Evolutionary conservation across 768 basidiomycete species (phyloP), one percentile per base, ranked within the genome.

Genomic region (Boletus sp.): DNA sequence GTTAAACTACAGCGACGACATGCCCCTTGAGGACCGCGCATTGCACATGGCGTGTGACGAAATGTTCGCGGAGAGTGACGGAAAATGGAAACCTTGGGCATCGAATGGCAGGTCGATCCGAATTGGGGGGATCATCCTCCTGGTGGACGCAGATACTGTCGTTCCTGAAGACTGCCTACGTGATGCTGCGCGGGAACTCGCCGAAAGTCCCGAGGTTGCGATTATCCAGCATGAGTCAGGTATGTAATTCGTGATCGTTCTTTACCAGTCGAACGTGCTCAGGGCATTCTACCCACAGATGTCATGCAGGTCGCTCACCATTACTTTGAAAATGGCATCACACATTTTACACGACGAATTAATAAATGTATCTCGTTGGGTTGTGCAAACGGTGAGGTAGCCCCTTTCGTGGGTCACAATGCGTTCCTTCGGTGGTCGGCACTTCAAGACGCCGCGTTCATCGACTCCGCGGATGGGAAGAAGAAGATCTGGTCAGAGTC

Each of bases 181-280:
- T 48, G 94, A 95, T 74, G 93, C 93, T 1, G 93, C 92, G 2
- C 83, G 90, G 32, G 93, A 96, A 67, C 78, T 96, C 52, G 76
- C 82, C 3, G 87, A 89, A 51, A 66, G 66, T 10, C 64, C 66
- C 17, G 70, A 71, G 10, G 85, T 94, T 35, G 92, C 88, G 7
- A 92, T 96, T 75, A 89, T 96, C 52, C 94, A 95, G 65, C 94
- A 96, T 67, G 89, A 90, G 60, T 91, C 89, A 11, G 90, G 86
- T 70, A 44, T n/a, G 94, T 8, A 1, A 18, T 18, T n/a, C 9
- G 11, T 36, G 12, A 46, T 50, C 32, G 7, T 36, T 35, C 17
- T 55, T 89, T 29, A 12, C 5, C 7, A 4, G 37, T 14, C 32
- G 9, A 18, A 7, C 3, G 3, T 48, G 36, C 54, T 61, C 17